Percentiles rank a stretch among this genome's conserved stretches.
Conservation (phyloP, 2,329 filamentous ascomycete species). For the Neofusicoccum parvum region DNA sequence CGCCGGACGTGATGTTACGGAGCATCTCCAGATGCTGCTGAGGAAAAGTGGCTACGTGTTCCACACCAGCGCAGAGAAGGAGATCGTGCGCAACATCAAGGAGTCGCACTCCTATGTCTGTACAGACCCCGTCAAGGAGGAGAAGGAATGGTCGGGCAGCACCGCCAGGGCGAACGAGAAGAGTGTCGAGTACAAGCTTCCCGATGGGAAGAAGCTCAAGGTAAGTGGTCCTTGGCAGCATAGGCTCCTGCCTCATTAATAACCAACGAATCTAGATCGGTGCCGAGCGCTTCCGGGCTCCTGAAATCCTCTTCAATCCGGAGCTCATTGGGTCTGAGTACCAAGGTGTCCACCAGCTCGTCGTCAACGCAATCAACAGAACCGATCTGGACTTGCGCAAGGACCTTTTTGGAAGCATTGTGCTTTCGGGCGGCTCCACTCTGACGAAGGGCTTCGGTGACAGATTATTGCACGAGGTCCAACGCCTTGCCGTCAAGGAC, state of each 20-base stretch:
- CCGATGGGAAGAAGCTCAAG: slow-evolving; percentile 92
- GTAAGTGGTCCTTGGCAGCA: slow-evolving; percentile 46
- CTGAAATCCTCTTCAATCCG: slow-evolving; percentile 96
- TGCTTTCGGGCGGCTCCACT: slow-evolving; percentile 93
- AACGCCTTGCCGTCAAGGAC: slow-evolving; percentile 92
- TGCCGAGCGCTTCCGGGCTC: slow-evolving; percentile 89
- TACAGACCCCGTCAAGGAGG: slow-evolving; percentile 85
- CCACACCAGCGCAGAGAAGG: slow-evolving; percentile 97
- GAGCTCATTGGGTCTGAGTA: slow-evolving; percentile 97
- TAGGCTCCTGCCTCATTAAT: background rate
- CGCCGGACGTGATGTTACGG: slow-evolving; percentile 92
- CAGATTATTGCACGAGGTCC: slow-evolving; percentile 86
- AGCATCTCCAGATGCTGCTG: slow-evolving; percentile 87
- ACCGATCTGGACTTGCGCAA: slow-evolving; percentile 96
- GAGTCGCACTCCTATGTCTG: slow-evolving; percentile 93
- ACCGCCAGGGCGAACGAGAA: slow-evolving; percentile 77
- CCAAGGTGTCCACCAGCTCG: slow-evolving; percentile 94
- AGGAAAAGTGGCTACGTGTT: slow-evolving; percentile 93
- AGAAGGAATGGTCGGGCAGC: slow-evolving; percentile 84
- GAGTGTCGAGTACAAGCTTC: slow-evolving; percentile 82
- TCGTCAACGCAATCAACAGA: slow-evolving; percentile 91
- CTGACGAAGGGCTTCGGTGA: slow-evolving; percentile 97
- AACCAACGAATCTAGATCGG: slow-evolving; percentile 64
- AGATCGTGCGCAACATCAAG: slow-evolving; percentile 97
- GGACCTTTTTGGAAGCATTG: slow-evolving; percentile 92